Evolutionary conservation across 176 grass and related monocot genomes (phyloP), one percentile per base, ranked within the genome.

Genomic region (Miscanthus lutarioriparius): DNA sequence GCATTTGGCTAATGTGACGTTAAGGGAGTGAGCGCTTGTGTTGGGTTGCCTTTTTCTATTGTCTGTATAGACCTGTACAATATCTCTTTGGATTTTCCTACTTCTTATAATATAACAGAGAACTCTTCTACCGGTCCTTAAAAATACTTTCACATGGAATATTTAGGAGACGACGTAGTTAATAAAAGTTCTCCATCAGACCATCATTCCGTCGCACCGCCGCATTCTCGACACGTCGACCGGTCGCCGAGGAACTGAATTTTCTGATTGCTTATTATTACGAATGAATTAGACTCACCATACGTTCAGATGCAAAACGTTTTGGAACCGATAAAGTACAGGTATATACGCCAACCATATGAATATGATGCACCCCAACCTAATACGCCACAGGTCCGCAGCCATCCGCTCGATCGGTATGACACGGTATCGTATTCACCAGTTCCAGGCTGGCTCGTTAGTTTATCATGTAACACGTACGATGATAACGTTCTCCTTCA

Each of bases 371-470:
- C 30, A 4, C 20, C 30, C 78, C 23, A 63, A 33, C 70, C 59
- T 69, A 82, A 81, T 35, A 75, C 74, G 78, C 15, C 48, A 51
- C 17, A 53, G 16, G 16, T 69, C 12, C 43, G 17, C 76, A 63
- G 12, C 43, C 22, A 40, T 26, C 30, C 69, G 3, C 39, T 66
- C 23, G 15, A 47, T 15, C 6, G 16, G 14, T 48, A 16, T n/a
- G 7, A 9, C 7, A 9, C 7, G 13, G 78, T 27, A 76, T 76
- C 70, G 17, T 82, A 81, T 86, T 86, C 85, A 17, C 7, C 23
- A 2, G 69, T 4, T 10, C 32, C 17, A 54, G 19, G 65, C 28
- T 8, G 51, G 43, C 30, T 36, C 5, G 13, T 38, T 22, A 68
- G 39, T 26, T 39, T 25, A 28, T 36, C 26, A 7, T 2, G 69